Base-by-base conservation (phyloP, 2,329 filamentous ascomycete genomes). In the Nigrospora sphaerica region DNA sequence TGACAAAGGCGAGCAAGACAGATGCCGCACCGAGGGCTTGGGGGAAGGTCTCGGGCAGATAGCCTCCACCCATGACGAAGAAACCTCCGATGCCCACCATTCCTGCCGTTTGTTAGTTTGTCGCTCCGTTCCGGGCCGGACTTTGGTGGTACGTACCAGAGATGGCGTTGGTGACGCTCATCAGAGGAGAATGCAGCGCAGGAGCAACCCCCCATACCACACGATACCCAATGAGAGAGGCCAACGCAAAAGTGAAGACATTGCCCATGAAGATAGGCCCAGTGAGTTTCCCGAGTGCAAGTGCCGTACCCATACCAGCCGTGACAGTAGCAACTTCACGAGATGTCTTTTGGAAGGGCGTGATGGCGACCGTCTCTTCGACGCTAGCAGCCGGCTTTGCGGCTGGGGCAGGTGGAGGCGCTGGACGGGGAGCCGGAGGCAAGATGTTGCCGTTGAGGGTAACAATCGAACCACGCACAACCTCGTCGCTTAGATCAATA, bases 91-190 rank as follows among this genome's bases (percentile, higher is more conserved):
- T 77, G 48, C 89, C 90, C 31, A 95, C 90, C 85, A 95, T 88
- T 45, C 80, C 75, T 75, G 51, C 33, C 17, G n/a, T 11, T 4
- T 45, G 41, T 62, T 48, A 61, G 55, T 46, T 41, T 34, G 11
- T 18, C 2, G 14, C 34, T 6, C 4, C 14, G 11, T 36, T 23
- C 19, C 19, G 7, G 19, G 19, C 6, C 5, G 28, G 11, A 38
- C 18, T 33, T 48, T 39, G 6, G 1, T 14, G 10, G 19, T 14
- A 52, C 57, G 14, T 49, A 65, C 85, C 88, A 32, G 88, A 93
- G 56, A 95, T 95, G 28, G 90, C 90, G 62, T 95, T 95, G 9
- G 90, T 95, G 33, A 95, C 89, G 55, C 86, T 91, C 90, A 95
- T 95, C 6, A 95, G 70, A 1, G 89, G 90, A 2, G 87, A 92